Conservation (phyloP, 176 grass and related monocot species). For the Aegilops longissima region DNA sequence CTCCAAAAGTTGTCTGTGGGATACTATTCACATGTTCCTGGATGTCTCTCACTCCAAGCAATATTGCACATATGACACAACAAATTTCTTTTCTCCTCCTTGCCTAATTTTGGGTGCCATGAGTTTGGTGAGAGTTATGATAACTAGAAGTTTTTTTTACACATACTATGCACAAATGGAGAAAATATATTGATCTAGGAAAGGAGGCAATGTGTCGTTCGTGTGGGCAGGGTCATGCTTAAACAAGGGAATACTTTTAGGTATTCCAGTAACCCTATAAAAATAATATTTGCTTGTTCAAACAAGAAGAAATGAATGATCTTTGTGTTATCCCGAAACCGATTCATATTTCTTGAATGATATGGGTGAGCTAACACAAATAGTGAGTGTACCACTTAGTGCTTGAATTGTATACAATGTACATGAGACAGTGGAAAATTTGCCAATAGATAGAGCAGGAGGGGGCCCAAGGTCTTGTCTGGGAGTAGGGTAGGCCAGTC, state of each 20-base stretch:
- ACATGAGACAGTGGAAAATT: background rate
- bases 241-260: background rate
- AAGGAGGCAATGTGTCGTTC: background rate
- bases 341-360: background rate
- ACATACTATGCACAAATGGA: background rate
- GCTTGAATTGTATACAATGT: background rate
- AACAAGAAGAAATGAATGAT: background rate
- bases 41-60: background rate
- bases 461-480: too few relatives aligned
- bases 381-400: background rate
- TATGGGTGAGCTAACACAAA: background rate
- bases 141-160: background rate
- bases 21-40: background rate
- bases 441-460: too few relatives aligned
- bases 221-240: background rate
- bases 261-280: background rate
- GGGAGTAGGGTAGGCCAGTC: too few relatives aligned
- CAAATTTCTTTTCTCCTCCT: background rate
- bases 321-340: background rate
- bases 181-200: background rate
- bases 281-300: background rate
- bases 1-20: background rate
- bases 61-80: background rate
- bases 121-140: background rate
- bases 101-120: background rate